These are phyloP conservation scores for Dothiorella sarmentorum DNA, from an alignment of 2,329 filamentous ascomycete genomes.

Conservation along the genomic window DNA sequence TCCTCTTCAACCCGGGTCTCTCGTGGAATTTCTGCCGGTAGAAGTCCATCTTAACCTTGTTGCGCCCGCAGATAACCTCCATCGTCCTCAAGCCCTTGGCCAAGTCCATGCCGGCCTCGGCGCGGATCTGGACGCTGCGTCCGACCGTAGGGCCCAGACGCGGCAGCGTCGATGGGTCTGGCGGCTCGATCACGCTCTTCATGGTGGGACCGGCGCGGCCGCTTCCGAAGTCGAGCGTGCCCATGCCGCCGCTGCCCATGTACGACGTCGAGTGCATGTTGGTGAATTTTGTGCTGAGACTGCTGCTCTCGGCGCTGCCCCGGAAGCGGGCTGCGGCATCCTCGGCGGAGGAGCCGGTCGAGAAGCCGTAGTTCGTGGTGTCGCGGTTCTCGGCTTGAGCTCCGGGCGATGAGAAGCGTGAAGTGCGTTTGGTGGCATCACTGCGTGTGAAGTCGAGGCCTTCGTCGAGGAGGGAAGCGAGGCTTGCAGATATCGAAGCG, in stretches of 20 bases:
- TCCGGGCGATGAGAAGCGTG: constrained; percentile 26
- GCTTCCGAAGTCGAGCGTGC: background rate
- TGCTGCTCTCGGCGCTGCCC: no score
- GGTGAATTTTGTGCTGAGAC: no score
- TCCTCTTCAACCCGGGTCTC: constrained; percentile 70
- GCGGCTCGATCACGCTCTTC: constrained; percentile 4
- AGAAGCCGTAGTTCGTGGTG: background rate
- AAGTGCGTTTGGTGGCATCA: constrained; percentile 25
- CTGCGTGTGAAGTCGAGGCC: constrained; percentile 27
- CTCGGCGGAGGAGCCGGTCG: constrained; percentile 7
- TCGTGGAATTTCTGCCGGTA: constrained; percentile 68
- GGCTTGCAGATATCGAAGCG: constrained; percentile 18
- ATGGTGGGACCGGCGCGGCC: background rate
- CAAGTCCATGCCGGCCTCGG: constrained; percentile 24
- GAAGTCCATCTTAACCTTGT: constrained; percentile 57
- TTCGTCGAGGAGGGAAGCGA: constrained; percentile 28
- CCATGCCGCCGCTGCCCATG: background rate
- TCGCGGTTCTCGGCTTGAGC: constrained; percentile 25
- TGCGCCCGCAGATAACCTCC: constrained; percentile 45
- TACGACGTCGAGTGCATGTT: no score
- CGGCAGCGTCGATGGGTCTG: constrained; percentile 22
- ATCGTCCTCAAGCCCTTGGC: constrained; percentile 47
- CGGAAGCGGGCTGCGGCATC: background rate
- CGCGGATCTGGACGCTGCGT: constrained; percentile 31
- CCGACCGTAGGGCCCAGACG: constrained; percentile 33